Evolutionary conservation across 228 moss, liverwort and hornwort species (phyloP), one percentile per base, ranked within the genome.

Genomic region (Sphagnum magellanicum): DNA sequence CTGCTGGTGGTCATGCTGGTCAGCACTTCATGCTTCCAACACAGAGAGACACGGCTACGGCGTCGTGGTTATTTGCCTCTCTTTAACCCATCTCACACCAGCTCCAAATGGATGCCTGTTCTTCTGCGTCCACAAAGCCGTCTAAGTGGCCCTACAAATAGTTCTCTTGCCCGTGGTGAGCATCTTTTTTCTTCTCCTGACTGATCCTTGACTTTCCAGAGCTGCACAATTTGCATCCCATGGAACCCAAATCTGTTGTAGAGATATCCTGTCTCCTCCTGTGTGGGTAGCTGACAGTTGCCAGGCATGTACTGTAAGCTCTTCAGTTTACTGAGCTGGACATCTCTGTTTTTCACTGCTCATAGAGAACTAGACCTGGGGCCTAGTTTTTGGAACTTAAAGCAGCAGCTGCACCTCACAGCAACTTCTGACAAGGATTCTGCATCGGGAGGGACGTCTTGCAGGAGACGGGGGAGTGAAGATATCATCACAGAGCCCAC

Each of bases 401-500:
- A 32, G 32, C 32, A 32, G 32, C 32, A 32, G 32, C 32, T 32
- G 32, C 32, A 3, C 32, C 32, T 32, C 32, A 32, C 32, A 32
- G 32, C 32, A 32, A 32, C 2, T 32, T 32, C 32, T 32, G 32
- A 32, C 32, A 32, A 32, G 32, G 32, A 32, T 32, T 32, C 32
- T 32, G 32, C 32, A 32, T 32, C 3, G 65, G 62, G 47, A 75
- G 69, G 63, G 53, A 15, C 2, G 2, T 51, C 65, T 71, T 79
- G 81, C 92, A 95, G 95, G 92, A 67, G 97, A 93, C 2, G 73
- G 76, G 52, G 50, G 80, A 67, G 63, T 77, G 64, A 98, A 98
- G 79, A 85, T 87, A 32, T 32, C 75, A 65, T 93, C 97, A 51
- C 93, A 91, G 53, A 93, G 93, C 72, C 97, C 97, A 52, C 88